phyloP scores from a whole-genome alignment of 73 alveolate genomes.

The Tetrahymena malaccensis region DNA sequence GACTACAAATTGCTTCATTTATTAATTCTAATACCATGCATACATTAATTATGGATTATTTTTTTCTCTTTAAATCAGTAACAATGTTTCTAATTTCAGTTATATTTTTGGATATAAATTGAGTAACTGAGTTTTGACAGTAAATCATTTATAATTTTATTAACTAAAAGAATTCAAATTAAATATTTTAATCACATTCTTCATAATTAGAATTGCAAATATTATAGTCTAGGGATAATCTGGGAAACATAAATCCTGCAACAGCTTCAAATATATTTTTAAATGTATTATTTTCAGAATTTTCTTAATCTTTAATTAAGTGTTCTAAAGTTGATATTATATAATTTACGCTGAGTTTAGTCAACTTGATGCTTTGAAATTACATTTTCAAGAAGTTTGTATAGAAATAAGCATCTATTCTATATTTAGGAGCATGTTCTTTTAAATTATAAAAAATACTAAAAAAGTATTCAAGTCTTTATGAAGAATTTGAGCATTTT shows the following conservation, averaged over 20 bases:
- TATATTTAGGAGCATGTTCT: neutral
- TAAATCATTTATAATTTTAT: neutral
- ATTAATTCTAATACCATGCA: neutral
- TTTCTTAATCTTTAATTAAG: neutral
- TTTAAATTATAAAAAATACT: neutral
- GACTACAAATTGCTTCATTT: neutral
- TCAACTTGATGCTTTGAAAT: neutral
- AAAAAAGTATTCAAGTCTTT: neutral
- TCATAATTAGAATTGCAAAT: neutral
- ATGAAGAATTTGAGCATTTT: neutral
- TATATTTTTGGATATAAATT: neutral
- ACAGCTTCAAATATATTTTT: neutral
- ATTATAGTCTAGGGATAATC: neutral
- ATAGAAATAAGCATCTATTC: neutral
- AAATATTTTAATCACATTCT: neutral
- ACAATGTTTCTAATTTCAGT: neutral
- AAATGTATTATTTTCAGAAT: neutral
- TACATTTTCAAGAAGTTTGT: neutral
- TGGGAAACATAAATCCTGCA: neutral
- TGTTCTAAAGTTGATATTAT: neutral
- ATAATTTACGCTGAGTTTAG: neutral
- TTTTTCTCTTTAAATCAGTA: neutral
- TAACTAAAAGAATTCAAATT: neutral
- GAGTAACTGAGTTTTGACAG: neutral
- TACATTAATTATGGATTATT: neutral